phyloP scores from a whole-genome alignment of 1,284 basidiomycete species.

The Boletus sp. region DNA sequence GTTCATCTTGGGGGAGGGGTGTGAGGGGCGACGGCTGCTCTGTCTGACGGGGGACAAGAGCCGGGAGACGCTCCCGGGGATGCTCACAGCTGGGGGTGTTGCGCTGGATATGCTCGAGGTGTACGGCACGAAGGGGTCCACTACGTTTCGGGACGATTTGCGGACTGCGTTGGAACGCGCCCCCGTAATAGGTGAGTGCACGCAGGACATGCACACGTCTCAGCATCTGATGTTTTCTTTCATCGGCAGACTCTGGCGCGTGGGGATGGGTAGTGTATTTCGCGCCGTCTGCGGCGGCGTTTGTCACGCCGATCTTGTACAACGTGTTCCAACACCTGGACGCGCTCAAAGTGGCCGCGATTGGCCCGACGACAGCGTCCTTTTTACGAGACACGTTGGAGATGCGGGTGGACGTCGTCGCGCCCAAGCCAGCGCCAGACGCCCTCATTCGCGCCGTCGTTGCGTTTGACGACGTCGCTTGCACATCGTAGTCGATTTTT shows the following conservation, averaged over 20 bases:
- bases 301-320: conserved; percentile 50
- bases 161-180: conserved; percentile 31
- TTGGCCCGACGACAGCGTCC: conserved; percentile 62
- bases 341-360: conserved; percentile 47
- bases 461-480: conserved; percentile 15
- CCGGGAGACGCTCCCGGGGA: conserved; percentile 56
- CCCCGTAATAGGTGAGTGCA: conserved; percentile 25
- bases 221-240: not conserved
- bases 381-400: conserved; percentile 46
- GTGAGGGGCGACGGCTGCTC: conserved; percentile 40
- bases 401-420: conserved; percentile 49
- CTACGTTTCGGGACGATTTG: conserved; percentile 48
- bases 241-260: not conserved
- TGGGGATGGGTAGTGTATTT: conserved; percentile 72
- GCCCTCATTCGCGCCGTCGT: conserved; percentile 42
- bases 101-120: conserved; percentile 52
- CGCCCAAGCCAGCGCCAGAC: conserved; percentile 55
- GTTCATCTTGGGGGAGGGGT: conserved; percentile 52
- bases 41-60: conserved; percentile 84
- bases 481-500: conserved; percentile 6
- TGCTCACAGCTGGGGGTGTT: conserved; percentile 47
- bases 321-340: conserved; percentile 39
- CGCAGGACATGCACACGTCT: not conserved
- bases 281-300: conserved; percentile 65
- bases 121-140: conserved; percentile 60